Evolutionary conservation across 2,329 filamentous ascomycete genomes (phyloP), one percentile per base, ranked within the genome.

Genomic region (Monosporascus sp.): DNA sequence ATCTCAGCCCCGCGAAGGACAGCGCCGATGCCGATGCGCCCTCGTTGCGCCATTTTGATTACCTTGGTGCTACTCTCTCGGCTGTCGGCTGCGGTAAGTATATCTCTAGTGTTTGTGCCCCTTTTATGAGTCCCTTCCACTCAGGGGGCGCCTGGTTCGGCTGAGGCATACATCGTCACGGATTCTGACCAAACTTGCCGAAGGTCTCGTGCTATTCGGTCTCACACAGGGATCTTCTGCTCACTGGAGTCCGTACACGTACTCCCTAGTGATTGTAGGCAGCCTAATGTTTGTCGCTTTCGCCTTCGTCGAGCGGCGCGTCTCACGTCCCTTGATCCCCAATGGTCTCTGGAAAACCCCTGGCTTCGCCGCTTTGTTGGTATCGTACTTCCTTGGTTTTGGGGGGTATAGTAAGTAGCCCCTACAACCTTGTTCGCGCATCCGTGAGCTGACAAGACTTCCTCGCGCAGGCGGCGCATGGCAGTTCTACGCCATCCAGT

Each of bases 331-430:
- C 1, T 54, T 71, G 15, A 62, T 70, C 8, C 65, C 63, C 8
- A 69, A 67, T 5, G 56, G 47, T 1, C 67, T 76, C 3, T 75
- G 73, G 73, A 67, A 65, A 20, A 75, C 70, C 6, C 67, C 24
- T 25, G 24, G 24, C 24, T 25, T 25, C 24, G 24, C 24, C 24
- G 24, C 24, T 6, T 6, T 25, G 24, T 25, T 25, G 24, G 24
- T 25, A 25, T 25, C 24, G 6, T 25, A 25, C 24, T 25, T 25
- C 6, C 24, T 25, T 25, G 24, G 24, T 25, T 25, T 25, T 6
- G 24, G 24, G 24, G 24, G 24, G 2, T 25, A 25, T 6, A 25
- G 24, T 25, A 25, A 25, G 24, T 25, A 25, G 24, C 24, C 5
- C 24, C 6, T 25, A 25, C 6, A 6, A 25, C 6, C 24, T 6